phyloP scores from a whole-genome alignment of 1,284 basidiomycete genomes.

The Moesziomyces antarcticus region DNA sequence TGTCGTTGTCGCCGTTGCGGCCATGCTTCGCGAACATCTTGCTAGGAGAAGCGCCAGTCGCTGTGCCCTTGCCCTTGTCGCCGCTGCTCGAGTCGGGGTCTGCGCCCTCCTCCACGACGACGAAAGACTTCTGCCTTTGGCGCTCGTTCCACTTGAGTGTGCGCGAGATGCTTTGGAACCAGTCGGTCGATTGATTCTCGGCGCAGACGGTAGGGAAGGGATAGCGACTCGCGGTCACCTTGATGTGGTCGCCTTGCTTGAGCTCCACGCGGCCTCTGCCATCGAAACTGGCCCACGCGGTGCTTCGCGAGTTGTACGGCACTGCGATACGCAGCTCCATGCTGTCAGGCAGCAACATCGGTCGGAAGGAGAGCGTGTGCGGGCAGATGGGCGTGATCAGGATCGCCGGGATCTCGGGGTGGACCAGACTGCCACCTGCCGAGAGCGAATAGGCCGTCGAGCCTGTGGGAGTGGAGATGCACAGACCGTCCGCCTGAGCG shows the following conservation, averaged over 20 bases:
- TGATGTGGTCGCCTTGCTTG: constrained; percentile 93
- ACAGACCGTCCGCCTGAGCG: constrained; percentile 96
- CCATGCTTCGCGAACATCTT: constrained; percentile 43
- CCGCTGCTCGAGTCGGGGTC: constrained; percentile 30
- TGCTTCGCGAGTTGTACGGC: constrained; percentile 96
- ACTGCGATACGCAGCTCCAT: constrained; percentile 99
- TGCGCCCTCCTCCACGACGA: constrained; percentile 80
- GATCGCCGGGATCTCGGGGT: constrained; percentile 96
- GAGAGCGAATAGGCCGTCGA: constrained; percentile 96
- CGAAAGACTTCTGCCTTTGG: constrained; percentile 65
- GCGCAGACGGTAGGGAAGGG: constrained; percentile 99
- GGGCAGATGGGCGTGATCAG: constrained; percentile 98
- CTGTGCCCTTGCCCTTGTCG: constrained; percentile 22
- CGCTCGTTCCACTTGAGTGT: constrained; percentile 81
- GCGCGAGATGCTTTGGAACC: constrained; percentile 96
- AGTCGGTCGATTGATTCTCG: constrained; percentile 95
- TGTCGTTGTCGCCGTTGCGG: constrained; percentile 16
- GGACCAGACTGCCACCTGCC: constrained; percentile 95
- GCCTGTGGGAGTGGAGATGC: constrained; percentile 94
- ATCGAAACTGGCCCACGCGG: constrained; percentile 99
- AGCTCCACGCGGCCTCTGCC: constrained; percentile 92
- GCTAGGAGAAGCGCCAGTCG: constrained; percentile 17
- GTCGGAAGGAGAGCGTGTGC: constrained; percentile 97
- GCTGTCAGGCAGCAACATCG: constrained; percentile 93
- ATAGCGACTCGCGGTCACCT: constrained; percentile 95